Evolutionary conservation across 2,329 filamentous ascomycete species (phyloP), one percentile per base, ranked within the genome.

Genomic region (Aspergillus melleus): DNA sequence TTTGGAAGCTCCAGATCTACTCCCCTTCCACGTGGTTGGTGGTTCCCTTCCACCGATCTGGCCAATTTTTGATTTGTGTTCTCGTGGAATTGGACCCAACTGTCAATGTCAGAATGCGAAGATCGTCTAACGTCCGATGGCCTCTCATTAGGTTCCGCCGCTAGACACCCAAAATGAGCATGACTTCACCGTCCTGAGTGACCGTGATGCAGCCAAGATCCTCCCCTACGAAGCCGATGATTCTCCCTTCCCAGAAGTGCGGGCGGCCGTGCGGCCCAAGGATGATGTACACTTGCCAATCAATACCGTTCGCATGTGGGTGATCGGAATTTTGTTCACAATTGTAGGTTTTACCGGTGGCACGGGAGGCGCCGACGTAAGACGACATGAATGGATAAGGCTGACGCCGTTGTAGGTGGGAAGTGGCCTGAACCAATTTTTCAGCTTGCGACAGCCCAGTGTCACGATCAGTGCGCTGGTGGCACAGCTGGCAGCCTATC

Each of bases 401-500:
- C 61, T 63, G 26, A 61, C 50, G 6, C 14, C 16, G 39, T 9
- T 26, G 44, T 58, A 76, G 74, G 58, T 76, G 12, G 74, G 74
- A 20, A 74, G 72, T 55, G 74, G 73, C 16, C 61, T 76, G 42
- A 77, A 77, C 47, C 74, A 76, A 54, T 74, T 77, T 58, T 77
- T 77, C 63, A 76, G 72, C 57, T 59, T 76, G 57, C 68, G 74
- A 54, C 72, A 76, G 53, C 74, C 74, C 14, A 76, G 74, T 53
- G 72, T 77, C 30, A 75, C 71, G n/a, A 75, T 77, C 59, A 75
- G 69, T 53, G 64, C 74, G 4, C 63, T 76, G 22, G 74, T 77
- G 11, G 74, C 74, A 14, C 80, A 82, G 57, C 72, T 82, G 42
- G 60, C 81, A 5, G 76, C 80, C 0, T 81, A 79, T 56, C 80